Conservation (phyloP, 2,329 filamentous ascomycete species). For the Talaromyces atroroseus region DNA sequence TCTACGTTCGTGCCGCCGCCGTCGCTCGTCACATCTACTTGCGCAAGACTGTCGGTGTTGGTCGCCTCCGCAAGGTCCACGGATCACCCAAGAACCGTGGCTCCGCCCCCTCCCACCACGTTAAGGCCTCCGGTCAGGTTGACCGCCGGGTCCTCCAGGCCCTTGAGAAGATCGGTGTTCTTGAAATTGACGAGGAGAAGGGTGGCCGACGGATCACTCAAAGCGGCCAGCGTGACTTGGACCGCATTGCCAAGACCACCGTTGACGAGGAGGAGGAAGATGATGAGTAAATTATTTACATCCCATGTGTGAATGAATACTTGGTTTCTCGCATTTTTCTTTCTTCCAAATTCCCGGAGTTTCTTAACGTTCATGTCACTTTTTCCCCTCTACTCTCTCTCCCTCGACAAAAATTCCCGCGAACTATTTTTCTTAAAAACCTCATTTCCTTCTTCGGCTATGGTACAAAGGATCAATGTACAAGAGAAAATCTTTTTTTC, state of each 20-base stretch:
- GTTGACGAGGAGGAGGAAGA: slow-evolving; percentile 41
- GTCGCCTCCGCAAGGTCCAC: slow-evolving; percentile 94
- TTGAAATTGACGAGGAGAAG: slow-evolving; percentile 97
- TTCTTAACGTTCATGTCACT: slow-evolving; percentile 11
- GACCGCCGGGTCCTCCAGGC: slow-evolving; percentile 97
- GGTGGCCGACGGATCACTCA: slow-evolving; percentile 98
- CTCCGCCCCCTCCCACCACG: slow-evolving; percentile 83
- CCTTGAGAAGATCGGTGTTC: slow-evolving; percentile 97
- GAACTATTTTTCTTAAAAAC: slow-evolving; percentile 4
- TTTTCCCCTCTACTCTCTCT: not conserved
- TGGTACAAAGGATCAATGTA: slow-evolving; percentile 3
- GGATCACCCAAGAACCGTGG: slow-evolving; percentile 97
- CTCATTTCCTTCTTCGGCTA: slow-evolving; percentile 5
- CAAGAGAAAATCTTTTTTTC: slow-evolving; percentile 1
- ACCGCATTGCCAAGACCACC: slow-evolving; percentile 81
- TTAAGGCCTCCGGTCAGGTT: slow-evolving; percentile 88
- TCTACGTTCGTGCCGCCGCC: slow-evolving; percentile 81
- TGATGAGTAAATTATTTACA: slow-evolving; percentile 31
- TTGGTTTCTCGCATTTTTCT: slow-evolving; percentile 14
- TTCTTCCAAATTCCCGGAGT: slow-evolving; percentile 9
- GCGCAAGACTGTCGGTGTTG: slow-evolving; percentile 98
- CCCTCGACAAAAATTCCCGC: not conserved
- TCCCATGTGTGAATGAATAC: slow-evolving; percentile 13
- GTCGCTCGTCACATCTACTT: slow-evolving; percentile 98
- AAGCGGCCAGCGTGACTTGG: slow-evolving; percentile 97